Evolutionary conservation across 108 stramenopile genomes (phyloP).

Genomic region (Discostella pseudostelligera): DNA sequence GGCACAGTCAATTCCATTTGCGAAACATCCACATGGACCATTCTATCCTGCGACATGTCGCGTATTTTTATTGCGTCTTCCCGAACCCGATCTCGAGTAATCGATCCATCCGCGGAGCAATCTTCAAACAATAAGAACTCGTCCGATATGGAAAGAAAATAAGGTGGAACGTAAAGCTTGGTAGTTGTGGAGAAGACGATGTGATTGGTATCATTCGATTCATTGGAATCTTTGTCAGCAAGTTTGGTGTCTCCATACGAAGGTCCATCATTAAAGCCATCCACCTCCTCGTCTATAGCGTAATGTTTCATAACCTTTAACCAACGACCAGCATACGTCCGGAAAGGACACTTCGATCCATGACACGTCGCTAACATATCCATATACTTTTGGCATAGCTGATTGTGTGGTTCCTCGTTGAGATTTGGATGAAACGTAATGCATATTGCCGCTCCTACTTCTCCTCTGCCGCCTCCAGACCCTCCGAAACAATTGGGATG

Average conservation of each 20-base stretch:
- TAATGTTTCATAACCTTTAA: slow-evolving; percentile 27
- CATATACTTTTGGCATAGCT: slow-evolving; percentile 30
- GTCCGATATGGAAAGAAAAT: slow-evolving; percentile 20
- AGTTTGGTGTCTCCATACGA: too few species aligned
- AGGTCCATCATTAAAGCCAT: too few species aligned
- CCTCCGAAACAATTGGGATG: slow-evolving; percentile 33
- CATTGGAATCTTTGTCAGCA: not conserved
- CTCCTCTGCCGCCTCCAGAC: too few species aligned
- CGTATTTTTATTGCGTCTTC: slow-evolving; percentile 11
- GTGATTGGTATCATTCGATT: not conserved
- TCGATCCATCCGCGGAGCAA: slow-evolving; percentile 25
- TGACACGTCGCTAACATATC: slow-evolving; percentile 29
- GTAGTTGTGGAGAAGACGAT: not conserved
- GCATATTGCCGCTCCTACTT: slow-evolving; percentile 33
- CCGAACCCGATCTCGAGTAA: slow-evolving; percentile 13
- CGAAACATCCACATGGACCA: not conserved
- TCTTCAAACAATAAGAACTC: slow-evolving; percentile 31
- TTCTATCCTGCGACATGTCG: not conserved
- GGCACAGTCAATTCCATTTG: slow-evolving; percentile 11
- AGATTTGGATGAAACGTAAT: slow-evolving; percentile 42
- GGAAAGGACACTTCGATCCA: slow-evolving; percentile 26
- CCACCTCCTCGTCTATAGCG: not conserved
- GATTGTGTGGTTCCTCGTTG: slow-evolving; percentile 14
- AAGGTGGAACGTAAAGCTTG: slow-evolving; percentile 24
- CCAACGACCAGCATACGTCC: slow-evolving; percentile 19